Conservation (phyloP, 2,329 filamentous ascomycete species). For the Colletotrichum nymphaeae region DNA sequence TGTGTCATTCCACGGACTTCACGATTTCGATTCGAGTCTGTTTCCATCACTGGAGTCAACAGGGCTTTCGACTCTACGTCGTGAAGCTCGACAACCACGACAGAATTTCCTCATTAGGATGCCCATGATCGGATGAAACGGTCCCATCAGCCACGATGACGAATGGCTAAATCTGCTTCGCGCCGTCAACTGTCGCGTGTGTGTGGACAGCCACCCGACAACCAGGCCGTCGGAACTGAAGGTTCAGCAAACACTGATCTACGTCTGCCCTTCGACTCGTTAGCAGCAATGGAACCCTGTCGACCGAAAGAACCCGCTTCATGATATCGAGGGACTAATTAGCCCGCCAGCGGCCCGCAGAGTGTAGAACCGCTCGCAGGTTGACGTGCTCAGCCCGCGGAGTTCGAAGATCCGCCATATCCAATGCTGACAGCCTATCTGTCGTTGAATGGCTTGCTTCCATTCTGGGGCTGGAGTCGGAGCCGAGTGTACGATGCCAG, state of each 20-base stretch:
- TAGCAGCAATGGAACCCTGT: neutral
- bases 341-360: neutral
- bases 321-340: neutral
- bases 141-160: conserved; percentile 13
- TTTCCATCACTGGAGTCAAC: neutral
- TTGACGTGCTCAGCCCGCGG: conserved; percentile 7
- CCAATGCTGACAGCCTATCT: neutral
- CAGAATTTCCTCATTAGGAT: neutral
- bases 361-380: neutral
- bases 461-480: conserved; percentile 10
- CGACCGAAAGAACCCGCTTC: neutral
- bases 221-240: conserved; percentile 8
- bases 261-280: neutral
- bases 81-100: neutral
- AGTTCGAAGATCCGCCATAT: neutral
- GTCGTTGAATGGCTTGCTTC: too few species aligned
- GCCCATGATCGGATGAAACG: conserved; percentile 19
- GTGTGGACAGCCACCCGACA: conserved; percentile 10
- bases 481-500: neutral
- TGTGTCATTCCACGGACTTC: neutral
- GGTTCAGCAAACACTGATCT: neutral
- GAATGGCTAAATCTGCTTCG: neutral
- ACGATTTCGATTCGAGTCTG: neutral
- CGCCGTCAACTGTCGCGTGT: conserved; percentile 25
- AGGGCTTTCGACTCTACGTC: neutral